These are phyloP conservation scores for Chamaenerion angustifolium DNA, from an alignment of 345 rosid species.

Conservation along the genomic window DNA sequence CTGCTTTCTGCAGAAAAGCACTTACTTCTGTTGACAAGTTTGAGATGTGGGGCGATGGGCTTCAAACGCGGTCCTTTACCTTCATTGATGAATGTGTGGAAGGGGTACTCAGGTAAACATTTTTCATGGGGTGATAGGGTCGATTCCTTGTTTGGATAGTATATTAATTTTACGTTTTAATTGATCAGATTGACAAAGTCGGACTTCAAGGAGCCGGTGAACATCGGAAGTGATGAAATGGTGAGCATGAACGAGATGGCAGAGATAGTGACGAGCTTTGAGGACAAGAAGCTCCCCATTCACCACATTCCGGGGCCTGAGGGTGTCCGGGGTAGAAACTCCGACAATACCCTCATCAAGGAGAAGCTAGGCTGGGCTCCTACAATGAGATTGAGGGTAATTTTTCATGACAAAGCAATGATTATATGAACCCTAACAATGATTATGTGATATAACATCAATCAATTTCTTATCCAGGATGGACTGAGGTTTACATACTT, in stretches of 20 bases:
- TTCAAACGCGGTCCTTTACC: slow-evolving; percentile 92
- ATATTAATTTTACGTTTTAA: too few species aligned
- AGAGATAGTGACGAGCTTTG: slow-evolving; percentile 86
- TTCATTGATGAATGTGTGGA: slow-evolving; percentile 99
- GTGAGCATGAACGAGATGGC: slow-evolving; percentile 99
- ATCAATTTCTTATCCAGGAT: slow-evolving; percentile 32
- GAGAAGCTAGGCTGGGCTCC: slow-evolving; percentile 99
- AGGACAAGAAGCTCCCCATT: slow-evolving; percentile 72
- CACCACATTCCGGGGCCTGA: slow-evolving; percentile 98
- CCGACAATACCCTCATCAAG: slow-evolving; percentile 88
- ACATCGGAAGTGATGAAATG: slow-evolving; percentile 99
- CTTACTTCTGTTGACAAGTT: slow-evolving; percentile 72
- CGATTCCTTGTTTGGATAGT: too few species aligned
- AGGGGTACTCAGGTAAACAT: slow-evolving; percentile 75
- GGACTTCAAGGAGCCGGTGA: slow-evolving; percentile 95
- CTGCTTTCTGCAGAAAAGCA: slow-evolving; percentile 96
- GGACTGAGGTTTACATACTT: slow-evolving; percentile 86
- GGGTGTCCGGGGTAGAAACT: slow-evolving; percentile 98
- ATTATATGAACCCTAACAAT: neutral
- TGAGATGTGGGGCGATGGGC: slow-evolving; percentile 99
- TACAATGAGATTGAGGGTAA: slow-evolving; percentile 83
- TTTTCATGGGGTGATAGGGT: neutral
- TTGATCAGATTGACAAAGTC: slow-evolving; percentile 81
- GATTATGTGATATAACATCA: neutral
- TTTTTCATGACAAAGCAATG: neutral